Evolutionary conservation across 164 flowering plant species (phyloP).

Genomic region (Hamamelis virginiana): DNA sequence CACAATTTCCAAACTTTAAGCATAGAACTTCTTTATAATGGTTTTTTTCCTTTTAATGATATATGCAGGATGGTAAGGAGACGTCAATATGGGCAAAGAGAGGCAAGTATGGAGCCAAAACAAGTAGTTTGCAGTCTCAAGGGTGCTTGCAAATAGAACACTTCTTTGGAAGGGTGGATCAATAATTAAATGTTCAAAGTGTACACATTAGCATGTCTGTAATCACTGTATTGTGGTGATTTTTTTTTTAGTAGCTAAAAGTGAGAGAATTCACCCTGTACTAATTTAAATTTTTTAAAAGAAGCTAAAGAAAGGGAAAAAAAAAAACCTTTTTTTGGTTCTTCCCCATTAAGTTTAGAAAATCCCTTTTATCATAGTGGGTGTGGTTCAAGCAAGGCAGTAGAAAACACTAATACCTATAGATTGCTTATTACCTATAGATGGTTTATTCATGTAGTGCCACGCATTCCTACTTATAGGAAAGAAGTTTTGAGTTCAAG

Average conservation of each 20-base stretch:
- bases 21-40: too few species aligned
- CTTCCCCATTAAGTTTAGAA: background rate
- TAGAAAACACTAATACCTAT: too few species aligned
- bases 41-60: too few species aligned
- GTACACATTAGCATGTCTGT: background rate
- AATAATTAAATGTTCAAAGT: constrained; percentile 10
- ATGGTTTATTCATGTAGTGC: too few species aligned
- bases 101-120: constrained; percentile 47
- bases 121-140: constrained; percentile 44
- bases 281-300: background rate
- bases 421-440: too few species aligned
- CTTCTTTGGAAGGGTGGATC: constrained; percentile 51
- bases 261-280: too few species aligned
- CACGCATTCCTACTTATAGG: too few species aligned
- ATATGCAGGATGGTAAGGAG: constrained; percentile 44
- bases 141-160: constrained; percentile 79
- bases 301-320: background rate
- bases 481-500: too few species aligned
- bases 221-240: background rate
- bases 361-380: background rate
- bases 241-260: background rate
- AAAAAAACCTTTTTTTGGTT: too few species aligned
- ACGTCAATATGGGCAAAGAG: constrained; percentile 42
- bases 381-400: background rate
- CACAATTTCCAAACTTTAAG: too few species aligned